Evolutionary conservation across 2,329 filamentous ascomycete genomes (phyloP).

Genomic region (Beauveria caledonica): DNA sequence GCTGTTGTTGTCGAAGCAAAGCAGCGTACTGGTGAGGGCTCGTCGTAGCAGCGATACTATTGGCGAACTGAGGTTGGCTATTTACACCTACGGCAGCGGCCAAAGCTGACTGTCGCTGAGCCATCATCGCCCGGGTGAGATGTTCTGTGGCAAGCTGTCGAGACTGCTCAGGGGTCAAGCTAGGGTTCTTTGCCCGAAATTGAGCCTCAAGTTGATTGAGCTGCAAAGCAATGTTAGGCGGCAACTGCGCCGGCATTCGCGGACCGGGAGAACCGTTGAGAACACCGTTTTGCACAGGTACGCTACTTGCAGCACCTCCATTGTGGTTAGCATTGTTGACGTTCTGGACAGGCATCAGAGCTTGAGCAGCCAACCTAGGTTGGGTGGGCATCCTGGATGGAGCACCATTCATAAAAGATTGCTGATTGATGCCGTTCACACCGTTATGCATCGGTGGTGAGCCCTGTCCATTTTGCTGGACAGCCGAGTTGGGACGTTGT

Average conservation of each 20-base stretch:
- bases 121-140: constrained; percentile 38
- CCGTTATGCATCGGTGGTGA: constrained; percentile 37
- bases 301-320: constrained; percentile 30
- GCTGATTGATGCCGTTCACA: constrained; percentile 40
- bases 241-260: constrained; percentile 34
- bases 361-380: constrained; percentile 45
- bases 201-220: constrained; percentile 44
- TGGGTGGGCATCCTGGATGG: constrained; percentile 46
- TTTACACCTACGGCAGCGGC: constrained; percentile 44
- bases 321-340: constrained; percentile 30
- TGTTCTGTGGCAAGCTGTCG: constrained; percentile 45
- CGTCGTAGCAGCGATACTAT: constrained; percentile 38
- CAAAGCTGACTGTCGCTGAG: constrained; percentile 45
- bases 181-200: constrained; percentile 43
- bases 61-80: constrained; percentile 40
- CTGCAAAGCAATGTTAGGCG: constrained; percentile 39
- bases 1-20: constrained; percentile 49
- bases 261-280: constrained; percentile 37
- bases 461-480: constrained; percentile 27
- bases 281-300: constrained; percentile 33
- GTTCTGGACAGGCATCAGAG: constrained; percentile 43
- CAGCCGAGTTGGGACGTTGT: constrained; percentile 24
- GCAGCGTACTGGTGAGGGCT: constrained; percentile 54
- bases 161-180: constrained; percentile 39
- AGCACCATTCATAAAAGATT: constrained; percentile 43